Evolutionary conservation across 2,329 filamentous ascomycete genomes (phyloP), one percentile per base, ranked within the genome.

Genomic region (Calonectria montana): DNA sequence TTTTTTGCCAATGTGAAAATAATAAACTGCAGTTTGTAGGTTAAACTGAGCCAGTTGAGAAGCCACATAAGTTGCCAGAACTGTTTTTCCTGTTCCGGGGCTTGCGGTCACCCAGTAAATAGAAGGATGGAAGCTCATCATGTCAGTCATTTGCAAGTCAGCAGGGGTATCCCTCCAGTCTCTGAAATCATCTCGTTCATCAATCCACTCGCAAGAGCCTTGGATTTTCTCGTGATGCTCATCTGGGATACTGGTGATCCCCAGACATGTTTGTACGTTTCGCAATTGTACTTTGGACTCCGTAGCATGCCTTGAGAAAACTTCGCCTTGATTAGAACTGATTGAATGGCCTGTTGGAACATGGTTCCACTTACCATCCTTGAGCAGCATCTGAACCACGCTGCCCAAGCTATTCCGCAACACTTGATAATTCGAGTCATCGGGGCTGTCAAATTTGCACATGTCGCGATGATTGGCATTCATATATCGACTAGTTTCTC

Each of bases 381-480:
- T 59, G 5, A 59, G 31, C 21, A 59, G 35, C 35, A 59, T 25
- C 5, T 59, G 55, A 13, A 59, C 55, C 55, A 59, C 12, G 12
- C 55, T 59, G 12, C 55, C 37, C 15, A 82, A 53, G 5, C 77
- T 74, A 57, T 82, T 79, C 21, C 72, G 72, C 6, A 82, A n/a
- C 7, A 70, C 74, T 4, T 78, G 55, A 48, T 81, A 81, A 15
- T 79, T 80, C 3, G 77, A 72, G 66, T 82, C 78, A 16, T 78
- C 70, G 2, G 72, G 76, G 31, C 68, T 75, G 0, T 76, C 72
- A 55, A 82, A 83, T 62, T 82, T 82, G 74, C 80, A 82, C n/a
- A 83, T 79, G 18, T 78, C 71, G 21, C 76, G 69, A 63, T 83
- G 81, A 53, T 81, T 76, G 8, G 81, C 80, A 53, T 79, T 76